Conservation (phyloP, 768 basidiomycete species). For the Mycena galopus region DNA sequence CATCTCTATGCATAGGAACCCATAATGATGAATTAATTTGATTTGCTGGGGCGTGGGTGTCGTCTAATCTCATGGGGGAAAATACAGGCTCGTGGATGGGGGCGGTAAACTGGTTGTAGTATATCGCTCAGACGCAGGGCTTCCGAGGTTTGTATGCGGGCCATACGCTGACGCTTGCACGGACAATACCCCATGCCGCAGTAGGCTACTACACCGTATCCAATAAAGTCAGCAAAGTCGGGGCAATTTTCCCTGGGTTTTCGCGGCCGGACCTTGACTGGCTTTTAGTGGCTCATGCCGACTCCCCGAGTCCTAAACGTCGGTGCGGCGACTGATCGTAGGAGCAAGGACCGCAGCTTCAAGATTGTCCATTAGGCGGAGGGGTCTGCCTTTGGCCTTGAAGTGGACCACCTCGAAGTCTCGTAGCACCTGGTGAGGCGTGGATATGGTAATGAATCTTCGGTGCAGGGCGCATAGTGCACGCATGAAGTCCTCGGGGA, state of each 20-base stretch:
- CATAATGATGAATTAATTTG: slow-evolving; percentile 95
- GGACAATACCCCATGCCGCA: slow-evolving; percentile 96
- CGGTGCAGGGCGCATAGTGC: no score
- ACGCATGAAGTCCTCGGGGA: no score
- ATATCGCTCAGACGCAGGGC: slow-evolving; percentile 79
- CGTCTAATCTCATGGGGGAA: slow-evolving; percentile 28
- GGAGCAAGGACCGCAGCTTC: slow-evolving; percentile 92
- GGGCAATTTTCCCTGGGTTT: slow-evolving; percentile 36
- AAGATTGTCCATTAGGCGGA: no score
- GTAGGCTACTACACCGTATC: slow-evolving; percentile 99
- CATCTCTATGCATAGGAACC: no score
- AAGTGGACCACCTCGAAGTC: no score
- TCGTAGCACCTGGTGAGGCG: no score
- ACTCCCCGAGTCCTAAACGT: slow-evolving; percentile 83
- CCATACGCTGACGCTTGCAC: slow-evolving; percentile 93
- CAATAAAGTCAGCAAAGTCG: slow-evolving; percentile 85
- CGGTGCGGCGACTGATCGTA: slow-evolving; percentile 82
- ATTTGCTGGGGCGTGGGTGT: slow-evolving; percentile 79
- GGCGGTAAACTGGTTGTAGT: slow-evolving; percentile 78
- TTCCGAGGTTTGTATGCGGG: slow-evolving; percentile 91
- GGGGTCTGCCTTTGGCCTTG: no score
- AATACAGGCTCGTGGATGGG: slow-evolving; percentile 88
- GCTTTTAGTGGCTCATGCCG: slow-evolving; percentile 80
- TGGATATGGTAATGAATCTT: no score
- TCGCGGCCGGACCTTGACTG: slow-evolving; percentile 5